Evolutionary conservation across 1,284 basidiomycete genomes (phyloP).

Genomic region (Marasmius fiardii): DNA sequence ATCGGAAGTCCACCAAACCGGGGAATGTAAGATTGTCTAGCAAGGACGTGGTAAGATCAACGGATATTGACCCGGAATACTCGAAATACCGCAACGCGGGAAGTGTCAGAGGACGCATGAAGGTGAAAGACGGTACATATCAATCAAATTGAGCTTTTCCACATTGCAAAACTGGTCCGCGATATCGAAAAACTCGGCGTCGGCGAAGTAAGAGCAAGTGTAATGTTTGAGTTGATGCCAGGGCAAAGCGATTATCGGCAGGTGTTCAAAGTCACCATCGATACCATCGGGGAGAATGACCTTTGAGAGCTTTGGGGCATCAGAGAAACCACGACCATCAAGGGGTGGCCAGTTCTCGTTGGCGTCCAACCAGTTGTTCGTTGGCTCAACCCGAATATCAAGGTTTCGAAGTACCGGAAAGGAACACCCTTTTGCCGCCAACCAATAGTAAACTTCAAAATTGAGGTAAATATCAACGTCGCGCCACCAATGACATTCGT

Average conservation of each 20-base stretch:
- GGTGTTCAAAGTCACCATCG: not conserved
- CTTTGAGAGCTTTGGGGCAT: not conserved
- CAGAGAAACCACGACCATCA: not conserved
- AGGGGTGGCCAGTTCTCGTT: not conserved
- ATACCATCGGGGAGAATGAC: not conserved
- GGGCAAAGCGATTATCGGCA: not conserved
- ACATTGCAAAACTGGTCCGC: not conserved
- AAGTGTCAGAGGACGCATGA: no score
- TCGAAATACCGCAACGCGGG: no score
- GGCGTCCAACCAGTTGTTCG: not conserved
- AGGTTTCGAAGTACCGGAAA: not conserved
- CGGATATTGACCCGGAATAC: no score
- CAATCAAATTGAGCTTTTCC: no score
- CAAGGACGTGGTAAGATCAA: no score
- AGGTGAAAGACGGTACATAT: no score
- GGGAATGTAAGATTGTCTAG: no score
- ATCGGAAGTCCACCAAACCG: no score
- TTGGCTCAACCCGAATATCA: not conserved
- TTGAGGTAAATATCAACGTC: not conserved
- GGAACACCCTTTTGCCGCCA: not conserved
- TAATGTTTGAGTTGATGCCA: not conserved
- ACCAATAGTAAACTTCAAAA: not conserved
- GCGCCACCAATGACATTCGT: not conserved
- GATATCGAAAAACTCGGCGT: not conserved
- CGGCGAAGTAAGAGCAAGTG: not conserved